Evolutionary conservation across 2,329 filamentous ascomycete genomes (phyloP).

Genomic region (Fusarium zealandicum): DNA sequence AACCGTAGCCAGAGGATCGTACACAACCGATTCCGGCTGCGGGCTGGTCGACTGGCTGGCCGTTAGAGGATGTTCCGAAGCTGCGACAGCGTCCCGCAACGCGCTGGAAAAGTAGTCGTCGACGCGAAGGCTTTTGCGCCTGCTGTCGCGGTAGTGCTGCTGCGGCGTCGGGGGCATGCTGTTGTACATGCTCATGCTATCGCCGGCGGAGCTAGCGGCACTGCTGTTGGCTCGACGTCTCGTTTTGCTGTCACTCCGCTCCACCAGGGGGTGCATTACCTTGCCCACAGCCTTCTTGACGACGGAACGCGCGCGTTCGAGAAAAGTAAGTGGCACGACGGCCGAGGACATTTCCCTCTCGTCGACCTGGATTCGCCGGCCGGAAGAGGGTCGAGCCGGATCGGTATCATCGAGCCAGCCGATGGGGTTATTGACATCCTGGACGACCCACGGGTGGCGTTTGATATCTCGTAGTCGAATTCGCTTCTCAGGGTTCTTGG

Average conservation of each 20-base stretch:
- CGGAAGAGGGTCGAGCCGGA: slow-evolving; percentile 77
- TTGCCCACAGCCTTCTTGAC: slow-evolving; percentile 73
- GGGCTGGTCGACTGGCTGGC: slow-evolving; percentile 37
- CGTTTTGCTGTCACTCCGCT: slow-evolving; percentile 62
- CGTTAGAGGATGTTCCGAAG: slow-evolving; percentile 36
- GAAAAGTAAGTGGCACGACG: slow-evolving; percentile 85
- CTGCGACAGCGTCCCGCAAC: slow-evolving; percentile 45
- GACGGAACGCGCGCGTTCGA: slow-evolving; percentile 83
- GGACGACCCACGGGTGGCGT: slow-evolving; percentile 88
- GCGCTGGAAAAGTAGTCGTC: slow-evolving; percentile 61
- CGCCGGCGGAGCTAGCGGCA: slow-evolving; percentile 68
- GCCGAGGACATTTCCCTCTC: slow-evolving; percentile 88
- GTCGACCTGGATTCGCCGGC: slow-evolving; percentile 89
- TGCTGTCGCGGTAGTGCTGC: slow-evolving; percentile 54
- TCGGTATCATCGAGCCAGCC: slow-evolving; percentile 96
- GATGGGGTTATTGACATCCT: slow-evolving; percentile 75
- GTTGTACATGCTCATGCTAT: slow-evolving; percentile 57
- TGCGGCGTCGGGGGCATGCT: slow-evolving; percentile 59
- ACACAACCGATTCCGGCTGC: slow-evolving; percentile 42
- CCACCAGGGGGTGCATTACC: slow-evolving; percentile 66
- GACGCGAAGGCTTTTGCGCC: slow-evolving; percentile 61
- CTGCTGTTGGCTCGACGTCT: slow-evolving; percentile 67
- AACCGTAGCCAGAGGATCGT: slow-evolving; percentile 52
- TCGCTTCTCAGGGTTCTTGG: slow-evolving; percentile 86
- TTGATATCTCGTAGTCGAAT: slow-evolving; percentile 94